A percentile compares a stretch with the other conserved stretches of the same genome.
Conservation (phyloP, 371 early-diverging fungal genomes). For the Apophysomyces trapeziformis region DNA sequence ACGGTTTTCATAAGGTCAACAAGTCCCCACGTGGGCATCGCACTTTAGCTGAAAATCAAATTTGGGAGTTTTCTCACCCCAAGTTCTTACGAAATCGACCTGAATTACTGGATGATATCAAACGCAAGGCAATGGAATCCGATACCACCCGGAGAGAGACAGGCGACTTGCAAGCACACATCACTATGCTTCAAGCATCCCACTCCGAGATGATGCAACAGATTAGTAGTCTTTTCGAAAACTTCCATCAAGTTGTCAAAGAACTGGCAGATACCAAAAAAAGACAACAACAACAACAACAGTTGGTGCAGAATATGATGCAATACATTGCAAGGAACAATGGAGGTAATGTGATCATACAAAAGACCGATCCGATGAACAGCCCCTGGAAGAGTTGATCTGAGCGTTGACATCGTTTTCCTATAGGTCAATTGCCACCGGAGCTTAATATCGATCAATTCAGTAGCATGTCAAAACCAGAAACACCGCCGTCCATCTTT, state of each 20-base stretch:
- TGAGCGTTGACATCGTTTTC: constrained; percentile 6
- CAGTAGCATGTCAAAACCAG: constrained; percentile 16
- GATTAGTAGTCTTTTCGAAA: constrained; percentile 71
- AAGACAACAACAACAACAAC: constrained; percentile 65
- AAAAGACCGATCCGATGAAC: too few relatives aligned
- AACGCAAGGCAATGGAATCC: constrained; percentile 85
- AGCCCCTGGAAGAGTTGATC: constrained; percentile 10
- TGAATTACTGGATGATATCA: constrained; percentile 84
- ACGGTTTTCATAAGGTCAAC: constrained; percentile 91
- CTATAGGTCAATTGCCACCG: constrained; percentile 34
- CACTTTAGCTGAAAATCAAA: constrained; percentile 83
- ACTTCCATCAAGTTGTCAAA: constrained; percentile 68
- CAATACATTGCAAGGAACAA: constrained; percentile 57
- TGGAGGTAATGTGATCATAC: constrained; percentile 40
- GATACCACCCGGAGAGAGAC: constrained; percentile 75
- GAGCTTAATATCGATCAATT: constrained; percentile 50
- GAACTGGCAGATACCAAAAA: constrained; percentile 75
- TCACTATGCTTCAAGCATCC: constrained; percentile 76
- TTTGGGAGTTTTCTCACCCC: constrained; percentile 93
- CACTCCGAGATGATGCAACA: constrained; percentile 80
- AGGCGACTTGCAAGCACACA: constrained; percentile 72
- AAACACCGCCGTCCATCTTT: constrained; percentile 63
- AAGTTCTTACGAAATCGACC: constrained; percentile 81
- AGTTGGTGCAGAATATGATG: constrained; percentile 62
- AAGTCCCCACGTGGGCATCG: constrained; percentile 85